Base-by-base conservation (phyloP, 2,329 filamentous ascomycete genomes). In the Xenoacremonium recifei region DNA sequence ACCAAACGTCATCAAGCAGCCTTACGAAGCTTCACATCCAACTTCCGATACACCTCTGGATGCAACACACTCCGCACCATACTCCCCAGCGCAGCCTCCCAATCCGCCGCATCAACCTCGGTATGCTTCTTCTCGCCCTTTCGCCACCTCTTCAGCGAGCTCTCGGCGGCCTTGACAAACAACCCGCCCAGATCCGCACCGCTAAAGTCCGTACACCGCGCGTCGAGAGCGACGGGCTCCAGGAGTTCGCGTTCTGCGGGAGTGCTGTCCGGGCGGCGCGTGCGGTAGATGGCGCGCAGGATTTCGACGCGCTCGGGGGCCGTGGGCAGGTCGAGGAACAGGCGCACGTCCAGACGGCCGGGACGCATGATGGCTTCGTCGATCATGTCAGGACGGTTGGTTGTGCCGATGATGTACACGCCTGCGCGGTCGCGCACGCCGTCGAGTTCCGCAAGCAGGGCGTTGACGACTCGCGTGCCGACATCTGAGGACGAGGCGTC, bases 351-450 rank as follows among this genome's bases (percentile, higher is more conserved):
- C 2, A 99, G 76, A 19, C 93, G 84, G 1, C 93, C 93, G 0
- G 93, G 92, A 1, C 93, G 85, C 10, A 97, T 77, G 82, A 99
- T 95, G 2, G 93, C 93, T 2, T 89, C 84, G 62, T 99, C 93
- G 53, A 99, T 97, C 70, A 96, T 95, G 60, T 97, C 92, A 0
- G 92, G 92, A 0, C 93, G 75, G 64, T 99, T 99, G 3, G 93
- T 97, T 0, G 93, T 93, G 18, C 88, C 93, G 44, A 99, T 89
- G 13, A 99, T 85, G 64, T 93, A 97, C 49, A 99, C 91, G 13
- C 92, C 92, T 35, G 83, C 78, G 27, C 93, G 81, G 52, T 80
- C 84, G 48, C 79, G 82, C 6, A 95, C 78, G 37, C 93, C 93
- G 59, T 99, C 93, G 1, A 99, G 79, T 63, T 99, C 93, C 0